Conservation (phyloP, 495 filamentous ascomycete genomes). For the Trichodelitschia bisporula region DNA sequence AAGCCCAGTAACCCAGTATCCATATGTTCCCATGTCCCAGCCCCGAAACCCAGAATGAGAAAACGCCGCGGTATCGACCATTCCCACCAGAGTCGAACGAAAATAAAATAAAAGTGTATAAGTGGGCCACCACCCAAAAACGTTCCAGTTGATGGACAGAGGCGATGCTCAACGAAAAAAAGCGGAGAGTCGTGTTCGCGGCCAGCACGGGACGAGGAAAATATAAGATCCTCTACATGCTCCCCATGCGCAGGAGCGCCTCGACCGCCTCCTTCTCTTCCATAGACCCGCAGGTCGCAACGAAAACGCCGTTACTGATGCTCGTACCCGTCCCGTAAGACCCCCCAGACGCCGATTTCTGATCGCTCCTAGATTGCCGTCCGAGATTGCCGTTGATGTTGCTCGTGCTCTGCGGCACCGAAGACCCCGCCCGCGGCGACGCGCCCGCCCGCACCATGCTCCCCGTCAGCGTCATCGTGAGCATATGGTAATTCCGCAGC, state of each 20-base stretch:
- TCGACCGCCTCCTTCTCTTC: slow-evolving; percentile 71
- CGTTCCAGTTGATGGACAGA: too few relatives aligned
- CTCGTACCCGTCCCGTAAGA: neutral
- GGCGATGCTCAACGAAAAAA: too few relatives aligned
- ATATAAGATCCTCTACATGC: too few relatives aligned
- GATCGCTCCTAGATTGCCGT: neutral
- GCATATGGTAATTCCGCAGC: slow-evolving; percentile 13
- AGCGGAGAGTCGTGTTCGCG: too few relatives aligned
- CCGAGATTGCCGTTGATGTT: slow-evolving; percentile 2
- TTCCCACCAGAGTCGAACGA: too few relatives aligned
- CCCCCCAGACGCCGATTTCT: neutral
- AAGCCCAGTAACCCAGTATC: too few relatives aligned
- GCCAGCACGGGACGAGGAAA: too few relatives aligned
- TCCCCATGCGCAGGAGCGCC: slow-evolving; percentile 62
- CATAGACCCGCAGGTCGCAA: neutral
- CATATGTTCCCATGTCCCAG: too few relatives aligned
- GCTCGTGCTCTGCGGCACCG: neutral
- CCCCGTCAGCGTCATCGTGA: slow-evolving; percentile 1
- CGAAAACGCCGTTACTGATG: neutral
- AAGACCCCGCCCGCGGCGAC: slow-evolving; percentile 1
- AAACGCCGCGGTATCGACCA: too few relatives aligned
- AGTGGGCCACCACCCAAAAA: too few relatives aligned
- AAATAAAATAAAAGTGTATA: too few relatives aligned
- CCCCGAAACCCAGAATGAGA: too few relatives aligned
- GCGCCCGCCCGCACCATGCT: neutral